Evolutionary conservation across 78 protist species (phyloP), one percentile per base, ranked within the genome.

Genomic region (Pigoraptor vietnamica): DNA sequence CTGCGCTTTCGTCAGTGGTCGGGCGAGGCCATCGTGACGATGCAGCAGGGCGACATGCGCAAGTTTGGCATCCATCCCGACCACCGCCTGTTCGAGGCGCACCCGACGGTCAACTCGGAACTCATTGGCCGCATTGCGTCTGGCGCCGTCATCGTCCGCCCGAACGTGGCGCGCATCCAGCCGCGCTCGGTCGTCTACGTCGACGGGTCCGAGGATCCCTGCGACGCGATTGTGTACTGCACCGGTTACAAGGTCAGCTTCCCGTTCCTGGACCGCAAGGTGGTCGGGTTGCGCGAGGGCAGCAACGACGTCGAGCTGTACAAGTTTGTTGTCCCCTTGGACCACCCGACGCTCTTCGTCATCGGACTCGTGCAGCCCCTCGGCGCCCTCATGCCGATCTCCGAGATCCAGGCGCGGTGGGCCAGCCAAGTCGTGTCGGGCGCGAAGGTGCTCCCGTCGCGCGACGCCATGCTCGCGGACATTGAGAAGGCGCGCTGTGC

Each of bases 341-440:
- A 29, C n/a, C 21, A 34, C 39, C n/a, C 87, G 39, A 82, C 34
- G 39, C 34, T 82, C 10, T 2, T 24, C 38, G 10, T 82, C 87
- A 34, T 82, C 87, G 87, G 87, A 1, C 87, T 82, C 24, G 25
- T 82, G 21, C 87, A 82, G 87, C 87, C 87, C 34, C 37, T 82
- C 87, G 87, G 87, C 37, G 87, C 87, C 37, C 21, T 82, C 87
- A 82, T 82, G 87, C 87, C 87, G 24, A 34, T 82, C 37, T 34
- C 38, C 24, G 87, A 82, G 37, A 82, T 82, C 39, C 87, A 82
- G 87, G 1, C 39, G 21, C 87, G 87, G 21, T 82, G 87, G 87
- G 37, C 37, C 21, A 14, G 37, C 21, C 38, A 37, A 0, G 39
- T 82, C 24, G 21, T 82, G 34, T 9, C n/a, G 19, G 87, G 87